Evolutionary conservation across 495 filamentous ascomycete species (phyloP), one percentile per base, ranked within the genome.

Genomic region (Neurospora cerealis): DNA sequence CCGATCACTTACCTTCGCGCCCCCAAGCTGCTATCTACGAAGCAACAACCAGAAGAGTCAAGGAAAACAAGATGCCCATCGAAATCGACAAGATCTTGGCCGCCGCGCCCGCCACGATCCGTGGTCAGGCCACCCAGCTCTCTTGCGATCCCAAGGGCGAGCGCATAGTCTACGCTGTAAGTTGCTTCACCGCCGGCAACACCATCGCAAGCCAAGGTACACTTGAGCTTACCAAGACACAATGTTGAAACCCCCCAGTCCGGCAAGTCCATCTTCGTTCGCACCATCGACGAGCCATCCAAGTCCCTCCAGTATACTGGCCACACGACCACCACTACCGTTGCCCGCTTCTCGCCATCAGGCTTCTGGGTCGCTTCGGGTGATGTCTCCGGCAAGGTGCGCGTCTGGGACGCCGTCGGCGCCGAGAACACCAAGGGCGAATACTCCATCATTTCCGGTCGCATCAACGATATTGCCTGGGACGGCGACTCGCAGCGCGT

Each of bases 311-410:
- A 98, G 82, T 98, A 99, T 83, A 95, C 91, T 32, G 88, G 90
- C 77, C 96, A 99, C 83, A 97, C 93, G 36, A 85, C 91, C 40
- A 88, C 89, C 71, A 95, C 94, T 0, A 97, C 93, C 7, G 94
- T 98, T 74, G 96, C 96, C 60, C 93, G 93, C 48, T 98, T 99
- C 84, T 91, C 96, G 5, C 96, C 96, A 3, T 97, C 93, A 11
- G 96, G 96, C 48, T 98, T 92, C 86, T 98, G 95, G 75, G 88
- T 98, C 74, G 96, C 96, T n/a, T 95, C 92, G 74, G 96, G 95
- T 73, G 96, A 99, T 84, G 87, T 90, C 2, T 88, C 90, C 3
- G 96, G 96, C 69, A 88, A 87, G 62, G 93, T 98, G 46, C 87
- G 92, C 71, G 93, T 99, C 13, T 99, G 96, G 96, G 94, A 98